phyloP scores from a whole-genome alignment of 176 grass and related monocot species.

The Carex myosuroides region DNA sequence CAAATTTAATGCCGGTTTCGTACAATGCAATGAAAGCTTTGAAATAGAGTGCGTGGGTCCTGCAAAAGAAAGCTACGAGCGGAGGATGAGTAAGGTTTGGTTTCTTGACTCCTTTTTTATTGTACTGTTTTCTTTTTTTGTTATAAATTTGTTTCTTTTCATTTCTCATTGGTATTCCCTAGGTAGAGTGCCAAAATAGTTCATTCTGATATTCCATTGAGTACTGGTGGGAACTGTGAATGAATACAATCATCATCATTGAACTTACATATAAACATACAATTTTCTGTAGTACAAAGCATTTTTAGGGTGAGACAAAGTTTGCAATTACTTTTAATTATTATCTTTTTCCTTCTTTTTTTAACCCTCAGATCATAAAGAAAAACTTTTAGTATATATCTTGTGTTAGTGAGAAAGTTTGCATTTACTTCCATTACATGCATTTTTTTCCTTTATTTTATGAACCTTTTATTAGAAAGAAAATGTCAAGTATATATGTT shows the following conservation, averaged over 20 bases:
- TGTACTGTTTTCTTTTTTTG: background rate
- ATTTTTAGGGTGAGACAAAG: background rate
- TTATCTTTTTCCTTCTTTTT: background rate
- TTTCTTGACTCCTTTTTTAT: slow-evolving; percentile 10
- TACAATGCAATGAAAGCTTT: slow-evolving; percentile 73
- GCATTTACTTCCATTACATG: no score
- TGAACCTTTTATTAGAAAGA: no score
- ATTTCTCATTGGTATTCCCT: background rate
- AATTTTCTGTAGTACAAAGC: background rate
- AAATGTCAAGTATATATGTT: no score
- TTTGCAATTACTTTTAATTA: background rate
- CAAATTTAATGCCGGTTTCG: slow-evolving; percentile 84
- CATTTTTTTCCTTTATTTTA: no score
- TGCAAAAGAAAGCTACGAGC: slow-evolving; percentile 57
- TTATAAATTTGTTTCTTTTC: background rate
- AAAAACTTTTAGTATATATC: background rate
- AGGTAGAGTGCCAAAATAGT: background rate
- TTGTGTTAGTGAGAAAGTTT: background rate
- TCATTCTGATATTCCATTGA: background rate
- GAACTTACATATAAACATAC: background rate
- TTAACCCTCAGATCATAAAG: background rate
- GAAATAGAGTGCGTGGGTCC: slow-evolving; percentile 59
- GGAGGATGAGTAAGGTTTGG: slow-evolving; percentile 62
- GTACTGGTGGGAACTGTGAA: background rate
- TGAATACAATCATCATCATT: background rate